Evolutionary conservation across 2,329 filamentous ascomycete species (phyloP).

Genomic region (Xylariales sp.): DNA sequence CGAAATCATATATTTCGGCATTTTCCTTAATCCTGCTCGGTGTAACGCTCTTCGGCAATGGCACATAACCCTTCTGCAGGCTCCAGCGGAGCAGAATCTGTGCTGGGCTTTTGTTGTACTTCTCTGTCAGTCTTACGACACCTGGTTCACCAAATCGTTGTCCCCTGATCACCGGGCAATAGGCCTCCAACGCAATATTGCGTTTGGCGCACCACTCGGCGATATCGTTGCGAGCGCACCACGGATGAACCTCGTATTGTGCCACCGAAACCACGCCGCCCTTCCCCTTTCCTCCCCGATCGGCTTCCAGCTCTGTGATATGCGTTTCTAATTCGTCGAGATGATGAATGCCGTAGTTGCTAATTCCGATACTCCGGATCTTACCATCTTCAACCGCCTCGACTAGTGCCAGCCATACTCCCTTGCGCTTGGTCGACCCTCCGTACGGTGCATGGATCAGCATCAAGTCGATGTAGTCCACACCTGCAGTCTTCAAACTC

Average conservation of each 20-base stretch:
- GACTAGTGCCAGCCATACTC: slow-evolving; percentile 57
- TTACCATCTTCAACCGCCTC: slow-evolving; percentile 59
- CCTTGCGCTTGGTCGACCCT: slow-evolving; percentile 50
- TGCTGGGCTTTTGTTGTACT: slow-evolving; percentile 68
- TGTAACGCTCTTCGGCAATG: slow-evolving; percentile 70
- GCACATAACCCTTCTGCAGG: slow-evolving; percentile 71
- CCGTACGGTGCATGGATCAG: slow-evolving; percentile 60
- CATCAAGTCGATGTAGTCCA: slow-evolving; percentile 64
- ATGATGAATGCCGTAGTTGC: slow-evolving; percentile 61
- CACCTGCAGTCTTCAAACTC: slow-evolving; percentile 56
- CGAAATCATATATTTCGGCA: slow-evolving; percentile 49
- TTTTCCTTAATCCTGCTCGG: slow-evolving; percentile 64
- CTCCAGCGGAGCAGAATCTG: slow-evolving; percentile 80
- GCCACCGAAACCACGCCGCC: slow-evolving; percentile 75
- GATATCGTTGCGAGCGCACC: slow-evolving; percentile 74
- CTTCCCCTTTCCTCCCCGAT: slow-evolving; percentile 53
- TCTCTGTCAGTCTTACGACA: slow-evolving; percentile 60
- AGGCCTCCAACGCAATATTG: slow-evolving; percentile 59
- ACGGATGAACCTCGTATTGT: slow-evolving; percentile 88
- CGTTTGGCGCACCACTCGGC: slow-evolving; percentile 68
- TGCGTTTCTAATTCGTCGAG: slow-evolving; percentile 56
- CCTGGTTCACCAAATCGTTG: slow-evolving; percentile 65
- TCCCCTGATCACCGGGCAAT: slow-evolving; percentile 59
- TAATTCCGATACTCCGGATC: slow-evolving; percentile 56
- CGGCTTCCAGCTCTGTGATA: slow-evolving; percentile 56